Base-by-base conservation (phyloP, 108 stramenopile genomes). In the Seminavis robusta region DNA sequence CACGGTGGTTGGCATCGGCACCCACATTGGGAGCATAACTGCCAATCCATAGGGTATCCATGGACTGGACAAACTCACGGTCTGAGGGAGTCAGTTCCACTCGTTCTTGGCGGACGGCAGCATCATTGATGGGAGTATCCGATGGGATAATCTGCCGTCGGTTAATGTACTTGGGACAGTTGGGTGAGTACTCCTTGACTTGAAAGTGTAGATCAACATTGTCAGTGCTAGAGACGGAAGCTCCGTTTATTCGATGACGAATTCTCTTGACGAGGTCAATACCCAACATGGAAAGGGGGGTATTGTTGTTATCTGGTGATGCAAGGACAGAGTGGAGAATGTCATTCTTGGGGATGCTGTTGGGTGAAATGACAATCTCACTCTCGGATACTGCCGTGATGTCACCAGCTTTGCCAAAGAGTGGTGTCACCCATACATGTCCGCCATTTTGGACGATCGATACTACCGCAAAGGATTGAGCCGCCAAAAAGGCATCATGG, bases 111-210 rank as follows among this genome's bases (percentile, higher is more conserved):
- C 13, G 43, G 23, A 33, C 56, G 31, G 30, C 53, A 56, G 15
- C 29, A n/a, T 19, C 41, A n/a, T n/a, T n/a, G n/a, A n/a, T n/a
- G n/a, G n/a, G n/a, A 56, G 13, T 13, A n/a, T 11, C 24, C 19
- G 41, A 11, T 25, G 10, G 15, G 17, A 11, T 44, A 40, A 40
- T 44, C 13, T 26, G 41, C 13, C 65, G 25, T 11, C 57, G 65
- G 15, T 51, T 31, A 16, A 66, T 66, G 34, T 66, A 66, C 39
- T 66, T 56, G 7, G 65, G 57, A 43, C 65, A 66, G 27, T 66
- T 66, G 11, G 57, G 57, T 43, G 59, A 66, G 24, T 29, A 15
- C 33, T 58, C 57, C 4, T 59, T 57, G 30, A 66, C 57, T 47
- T 37, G 46, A 43, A 66, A 66, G 48, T 31, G 10, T 19, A 62